A percentile compares a stretch with the other conserved stretches of the same genome.
These are phyloP conservation scores for Phalaenopsis aphrodite DNA, from an alignment of 106 monocot species.

Conservation along the genomic window DNA sequence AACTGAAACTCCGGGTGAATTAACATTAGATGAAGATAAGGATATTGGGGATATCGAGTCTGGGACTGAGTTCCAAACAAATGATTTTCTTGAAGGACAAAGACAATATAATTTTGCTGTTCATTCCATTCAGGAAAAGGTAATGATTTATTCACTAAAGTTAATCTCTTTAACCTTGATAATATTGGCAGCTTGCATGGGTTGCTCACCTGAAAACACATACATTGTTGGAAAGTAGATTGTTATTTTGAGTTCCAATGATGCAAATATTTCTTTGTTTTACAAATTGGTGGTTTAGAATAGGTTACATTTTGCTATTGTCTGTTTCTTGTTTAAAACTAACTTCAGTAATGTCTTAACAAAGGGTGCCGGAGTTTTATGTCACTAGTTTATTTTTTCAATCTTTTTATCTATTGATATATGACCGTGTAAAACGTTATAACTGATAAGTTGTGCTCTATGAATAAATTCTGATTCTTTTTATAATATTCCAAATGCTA, in stretches of 20 bases:
- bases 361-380: background rate
- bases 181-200: background rate
- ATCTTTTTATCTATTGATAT: no score
- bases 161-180: background rate
- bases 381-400: background rate
- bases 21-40: constrained; percentile 30
- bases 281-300: background rate
- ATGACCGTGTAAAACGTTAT: no score
- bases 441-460: background rate
- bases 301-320: background rate
- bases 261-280: background rate
- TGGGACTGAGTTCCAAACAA: constrained; percentile 31
- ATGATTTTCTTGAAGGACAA: constrained; percentile 91
- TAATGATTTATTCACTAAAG: constrained; percentile 12
- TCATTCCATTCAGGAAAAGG: constrained; percentile 97
- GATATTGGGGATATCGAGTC: constrained; percentile 28
- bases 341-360: background rate
- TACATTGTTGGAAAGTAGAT: background rate
- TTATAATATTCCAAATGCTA: background rate
- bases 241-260: background rate
- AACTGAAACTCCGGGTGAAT: constrained; percentile 31
- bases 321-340: background rate
- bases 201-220: background rate
- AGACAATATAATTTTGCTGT: constrained; percentile 89
- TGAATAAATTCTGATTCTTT: background rate